A percentile compares a stretch with the other conserved stretches of the same genome.
These are phyloP conservation scores for Neurospora hispaniola DNA, from an alignment of 495 filamentous ascomycete genomes.

Conservation along the genomic window DNA sequence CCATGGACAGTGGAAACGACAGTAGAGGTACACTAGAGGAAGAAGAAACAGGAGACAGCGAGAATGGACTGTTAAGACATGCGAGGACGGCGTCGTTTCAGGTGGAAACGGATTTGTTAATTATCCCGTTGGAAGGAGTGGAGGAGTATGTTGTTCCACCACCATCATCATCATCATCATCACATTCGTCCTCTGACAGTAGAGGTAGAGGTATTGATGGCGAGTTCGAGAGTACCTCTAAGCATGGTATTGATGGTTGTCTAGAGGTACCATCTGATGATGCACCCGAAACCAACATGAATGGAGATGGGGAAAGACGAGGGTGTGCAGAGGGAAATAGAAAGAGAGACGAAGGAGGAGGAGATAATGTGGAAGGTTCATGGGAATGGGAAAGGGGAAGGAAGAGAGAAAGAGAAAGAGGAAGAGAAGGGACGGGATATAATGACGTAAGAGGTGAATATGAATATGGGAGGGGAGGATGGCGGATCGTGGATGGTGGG, in stretches of 20 bases:
- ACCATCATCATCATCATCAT: too few species aligned
- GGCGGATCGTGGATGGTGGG: background rate
- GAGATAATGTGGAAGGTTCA: background rate
- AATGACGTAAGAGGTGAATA: background rate
- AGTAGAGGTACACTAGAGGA: too few species aligned
- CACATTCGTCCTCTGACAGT: too few species aligned
- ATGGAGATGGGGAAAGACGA: background rate
- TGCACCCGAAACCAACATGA: background rate
- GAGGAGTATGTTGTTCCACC: background rate
- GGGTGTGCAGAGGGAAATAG: background rate
- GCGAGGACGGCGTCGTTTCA: background rate
- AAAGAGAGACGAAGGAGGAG: background rate
- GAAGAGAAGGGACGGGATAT: background rate
- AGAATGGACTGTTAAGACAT: background rate
- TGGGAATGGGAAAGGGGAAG: background rate
- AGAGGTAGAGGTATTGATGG: too few species aligned
- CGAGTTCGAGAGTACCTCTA: too few species aligned
- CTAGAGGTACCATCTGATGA: too few species aligned
- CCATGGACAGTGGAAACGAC: background rate
- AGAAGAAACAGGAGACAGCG: background rate
- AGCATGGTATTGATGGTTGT: too few species aligned
- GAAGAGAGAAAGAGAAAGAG: background rate
- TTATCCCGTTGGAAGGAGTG: background rate
- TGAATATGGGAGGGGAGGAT: background rate
- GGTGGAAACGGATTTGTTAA: background rate